Evolutionary conservation across 306 rosid species (phyloP).

Genomic region (Medicago arabica): DNA sequence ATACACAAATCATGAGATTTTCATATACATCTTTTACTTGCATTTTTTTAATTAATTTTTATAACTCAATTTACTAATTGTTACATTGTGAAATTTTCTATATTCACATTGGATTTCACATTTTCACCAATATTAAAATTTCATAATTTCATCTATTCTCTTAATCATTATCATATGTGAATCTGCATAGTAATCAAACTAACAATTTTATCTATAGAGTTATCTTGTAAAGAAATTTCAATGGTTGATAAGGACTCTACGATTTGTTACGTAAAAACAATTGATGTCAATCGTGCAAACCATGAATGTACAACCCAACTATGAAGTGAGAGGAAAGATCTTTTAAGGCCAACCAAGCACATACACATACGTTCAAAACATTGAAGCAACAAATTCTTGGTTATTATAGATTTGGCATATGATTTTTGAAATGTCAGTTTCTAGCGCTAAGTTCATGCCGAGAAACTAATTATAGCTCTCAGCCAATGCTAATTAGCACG

Average conservation of each 20-base stretch:
- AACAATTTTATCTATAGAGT: no score
- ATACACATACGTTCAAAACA: background rate
- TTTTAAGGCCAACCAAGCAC: background rate
- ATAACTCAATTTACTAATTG: background rate
- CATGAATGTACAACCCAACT: background rate
- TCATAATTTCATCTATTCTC: no score
- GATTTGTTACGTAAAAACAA: background rate
- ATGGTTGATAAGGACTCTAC: background rate
- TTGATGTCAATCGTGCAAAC: background rate
- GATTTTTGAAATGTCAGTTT: background rate
- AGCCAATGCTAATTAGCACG: background rate
- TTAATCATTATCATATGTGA: no score
- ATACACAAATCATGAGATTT: background rate
- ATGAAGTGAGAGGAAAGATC: background rate
- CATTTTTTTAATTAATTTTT: background rate
- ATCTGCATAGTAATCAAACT: background rate
- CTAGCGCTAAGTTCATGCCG: background rate
- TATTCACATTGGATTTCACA: background rate
- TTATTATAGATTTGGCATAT: background rate
- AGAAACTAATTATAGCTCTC: background rate
- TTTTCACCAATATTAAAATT: background rate
- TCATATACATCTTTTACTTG: background rate
- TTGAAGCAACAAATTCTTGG: background rate
- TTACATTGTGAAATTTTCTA: background rate
- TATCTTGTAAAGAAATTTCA: slow-evolving; percentile 8